phyloP scores from a whole-genome alignment of 495 filamentous ascomycete genomes.

The Letharia columbiana region DNA sequence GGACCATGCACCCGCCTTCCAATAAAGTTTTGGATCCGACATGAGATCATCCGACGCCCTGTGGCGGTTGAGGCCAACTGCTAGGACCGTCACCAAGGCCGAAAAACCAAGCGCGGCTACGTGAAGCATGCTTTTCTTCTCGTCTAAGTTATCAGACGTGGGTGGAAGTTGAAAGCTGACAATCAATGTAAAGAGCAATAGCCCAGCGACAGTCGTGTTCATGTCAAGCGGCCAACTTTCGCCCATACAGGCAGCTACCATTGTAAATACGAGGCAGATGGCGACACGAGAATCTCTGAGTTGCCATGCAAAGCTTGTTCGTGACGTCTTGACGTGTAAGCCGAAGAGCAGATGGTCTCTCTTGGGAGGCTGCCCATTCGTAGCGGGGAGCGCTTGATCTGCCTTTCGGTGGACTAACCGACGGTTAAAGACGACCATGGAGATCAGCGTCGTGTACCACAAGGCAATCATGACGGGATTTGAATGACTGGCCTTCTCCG shows the following conservation, averaged over 20 bases:
- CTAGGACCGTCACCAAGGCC: not conserved
- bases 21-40: not conserved
- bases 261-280: not conserved
- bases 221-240: conserved; percentile 3
- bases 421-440: not conserved
- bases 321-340: not conserved
- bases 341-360: not conserved
- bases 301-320: not conserved
- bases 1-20: not conserved
- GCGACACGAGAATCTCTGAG: not conserved
- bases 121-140: not conserved
- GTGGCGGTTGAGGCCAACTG: not conserved
- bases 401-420: not conserved
- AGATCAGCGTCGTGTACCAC: not conserved
- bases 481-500: not conserved
- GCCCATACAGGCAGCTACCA: not conserved
- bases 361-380: not conserved
- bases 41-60: not conserved
- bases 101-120: not conserved
- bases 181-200: not conserved
- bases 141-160: not conserved
- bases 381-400: not conserved
- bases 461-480: not conserved
- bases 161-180: not conserved
- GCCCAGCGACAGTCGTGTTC: not conserved